Conservation (phyloP, 306 rosid species). For the Erythrophleum fordii region DNA sequence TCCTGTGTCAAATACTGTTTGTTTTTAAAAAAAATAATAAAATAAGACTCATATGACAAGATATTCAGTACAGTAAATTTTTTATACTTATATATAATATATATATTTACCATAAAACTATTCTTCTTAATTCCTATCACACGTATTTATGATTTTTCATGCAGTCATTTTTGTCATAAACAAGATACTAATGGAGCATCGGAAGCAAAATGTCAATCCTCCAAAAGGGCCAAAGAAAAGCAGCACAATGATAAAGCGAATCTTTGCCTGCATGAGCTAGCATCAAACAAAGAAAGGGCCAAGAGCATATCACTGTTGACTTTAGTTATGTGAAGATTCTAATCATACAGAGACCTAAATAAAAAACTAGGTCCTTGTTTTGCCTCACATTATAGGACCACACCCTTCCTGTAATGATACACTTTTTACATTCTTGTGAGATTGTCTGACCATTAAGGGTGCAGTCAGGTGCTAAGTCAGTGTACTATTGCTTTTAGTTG, state of each 20-base stretch:
- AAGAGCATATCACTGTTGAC: background rate
- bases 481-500: background rate
- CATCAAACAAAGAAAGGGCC: background rate
- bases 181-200: too few species aligned
- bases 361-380: background rate
- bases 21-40: too few species aligned
- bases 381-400: background rate
- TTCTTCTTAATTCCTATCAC: too few species aligned
- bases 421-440: background rate
- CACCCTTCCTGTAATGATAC: background rate
- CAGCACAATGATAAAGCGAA: background rate
- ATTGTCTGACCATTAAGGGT: background rate
- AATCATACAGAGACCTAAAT: background rate
- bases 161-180: too few species aligned
- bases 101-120: too few species aligned
- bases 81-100: too few species aligned
- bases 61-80: too few species aligned
- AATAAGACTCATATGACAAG: too few species aligned
- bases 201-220: too few species aligned
- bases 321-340: background rate
- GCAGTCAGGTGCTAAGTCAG: background rate
- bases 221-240: background rate
- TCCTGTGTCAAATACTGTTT: too few species aligned
- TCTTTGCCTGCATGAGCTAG: background rate
- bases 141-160: too few species aligned